Base-by-base conservation (phyloP, 169 alveolate species). In the Plasmodium billcollinsi region DNA sequence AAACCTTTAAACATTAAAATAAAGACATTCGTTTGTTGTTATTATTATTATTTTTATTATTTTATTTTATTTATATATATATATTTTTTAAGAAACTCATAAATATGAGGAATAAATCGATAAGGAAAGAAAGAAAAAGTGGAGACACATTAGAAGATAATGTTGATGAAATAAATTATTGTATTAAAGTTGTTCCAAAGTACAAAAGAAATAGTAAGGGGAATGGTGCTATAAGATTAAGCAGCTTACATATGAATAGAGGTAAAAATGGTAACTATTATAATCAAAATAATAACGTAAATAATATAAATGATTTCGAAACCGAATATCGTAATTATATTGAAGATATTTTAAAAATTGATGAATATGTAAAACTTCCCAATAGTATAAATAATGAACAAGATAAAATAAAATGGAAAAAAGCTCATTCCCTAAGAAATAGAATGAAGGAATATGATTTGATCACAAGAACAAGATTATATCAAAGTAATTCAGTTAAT, bases 371-470 rank as follows among this genome's bases (percentile, higher is more conserved):
- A 58, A 67, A 69, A 45, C 66, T 54, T 21, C 91, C 91, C 11
- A 24, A 67, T 71, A 69, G 85, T 24, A 54, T 83, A 45, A 70
- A 67, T 72, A 83, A 83, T 54, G 83, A 83, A 45, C 47, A 69
- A 15, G 91, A 83, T 29, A 83, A 70, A 69, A 83, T 56, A 43
- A 83, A 73, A 24, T 83, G 91, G 91, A 67, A 67, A n/a, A 67
- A 63, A 26, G 91, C 91, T 14, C 80, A 69, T 11, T 29, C 24
- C 1, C 43, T 83, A 67, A 69, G 91, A 69, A 67, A 83, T 26
- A 83, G 70, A 69, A 83, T 83, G 91, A 83, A 83, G 62, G 74
- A 83, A 69, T 69, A 83, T 61, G 91, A 83, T 83, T 58, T 67
- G 2, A 29, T 83, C 39, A 83, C 91, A 49, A 69, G 91, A 69